Percentiles rank a stretch among this genome's conserved stretches.
phyloP scores from a whole-genome alignment of 768 basidiomycete genomes.

The Mycena latifolia region DNA sequence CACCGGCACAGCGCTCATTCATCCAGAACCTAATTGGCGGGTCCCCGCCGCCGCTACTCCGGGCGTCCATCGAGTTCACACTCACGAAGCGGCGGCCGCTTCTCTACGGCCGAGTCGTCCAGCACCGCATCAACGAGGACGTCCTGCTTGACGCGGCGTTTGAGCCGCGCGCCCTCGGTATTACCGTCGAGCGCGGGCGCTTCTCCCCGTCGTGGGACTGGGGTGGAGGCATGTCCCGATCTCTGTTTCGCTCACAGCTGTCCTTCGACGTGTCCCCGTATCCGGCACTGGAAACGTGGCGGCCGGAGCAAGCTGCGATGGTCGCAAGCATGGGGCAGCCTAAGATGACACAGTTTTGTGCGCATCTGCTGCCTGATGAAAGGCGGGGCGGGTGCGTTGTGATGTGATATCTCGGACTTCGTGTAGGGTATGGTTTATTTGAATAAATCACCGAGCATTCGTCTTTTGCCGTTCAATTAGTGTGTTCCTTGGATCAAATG shows the following conservation, averaged over 20 bases:
- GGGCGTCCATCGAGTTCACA: constrained; percentile 15
- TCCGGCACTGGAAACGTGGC: constrained; percentile 11
- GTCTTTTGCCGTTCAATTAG: no score
- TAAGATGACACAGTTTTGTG: constrained; percentile 13
- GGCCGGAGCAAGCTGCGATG: not conserved
- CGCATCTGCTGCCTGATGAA: not conserved
- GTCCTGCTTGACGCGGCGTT: constrained; percentile 14
- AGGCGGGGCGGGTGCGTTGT: not conserved
- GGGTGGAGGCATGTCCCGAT: not conserved
- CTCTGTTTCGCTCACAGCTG: not conserved
- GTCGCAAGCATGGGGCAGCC: constrained; percentile 10
- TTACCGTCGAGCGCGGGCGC: constrained; percentile 14
- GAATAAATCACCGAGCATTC: no score
- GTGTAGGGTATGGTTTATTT: not conserved
- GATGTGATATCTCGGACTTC: not conserved
- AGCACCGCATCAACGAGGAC: constrained; percentile 11
- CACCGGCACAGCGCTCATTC: not conserved
- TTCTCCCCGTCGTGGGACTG: not conserved
- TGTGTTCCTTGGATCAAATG: no score
- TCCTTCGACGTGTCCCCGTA: constrained; percentile 15
- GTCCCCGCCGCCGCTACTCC: not conserved
- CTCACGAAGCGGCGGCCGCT: constrained; percentile 17
- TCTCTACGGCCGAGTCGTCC: not conserved
- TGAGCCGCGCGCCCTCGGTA: constrained; percentile 8
- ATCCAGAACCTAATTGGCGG: not conserved